These are phyloP conservation scores for Leishmania braziliensis DNA, from an alignment of 208 protist genomes.

Conservation along the genomic window DNA sequence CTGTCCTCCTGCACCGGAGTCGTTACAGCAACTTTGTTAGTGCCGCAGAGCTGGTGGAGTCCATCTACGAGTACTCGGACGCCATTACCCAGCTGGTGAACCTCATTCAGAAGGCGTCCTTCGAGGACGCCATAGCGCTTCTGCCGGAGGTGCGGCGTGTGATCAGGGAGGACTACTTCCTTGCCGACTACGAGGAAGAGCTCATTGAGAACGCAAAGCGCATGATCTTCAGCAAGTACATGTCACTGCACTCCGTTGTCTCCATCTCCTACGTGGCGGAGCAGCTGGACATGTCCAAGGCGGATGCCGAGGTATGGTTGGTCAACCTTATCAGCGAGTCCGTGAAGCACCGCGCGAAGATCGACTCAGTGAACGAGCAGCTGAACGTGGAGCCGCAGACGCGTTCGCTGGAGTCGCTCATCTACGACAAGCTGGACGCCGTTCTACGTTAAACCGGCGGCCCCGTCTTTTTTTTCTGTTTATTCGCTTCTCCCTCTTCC, in stretches of 20 bases:
- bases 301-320: conserved; percentile 90
- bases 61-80: conserved; percentile 89
- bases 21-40: conserved; percentile 71
- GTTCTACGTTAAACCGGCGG: conserved; percentile 25
- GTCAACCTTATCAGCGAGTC: conserved; percentile 91
- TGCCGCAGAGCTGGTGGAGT: conserved; percentile 62
- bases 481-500: background rate
- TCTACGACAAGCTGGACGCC: conserved; percentile 80
- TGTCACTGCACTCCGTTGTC: conserved; percentile 84
- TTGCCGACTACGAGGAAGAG: conserved; percentile 68
- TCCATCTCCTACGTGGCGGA: conserved; percentile 87
- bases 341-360: conserved; percentile 87
- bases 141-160: conserved; percentile 70
- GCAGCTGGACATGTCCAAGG: conserved; percentile 64
- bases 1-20: conserved; percentile 80
- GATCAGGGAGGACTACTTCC: conserved; percentile 84
- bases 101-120: conserved; percentile 71
- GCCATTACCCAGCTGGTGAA: conserved; percentile 79
- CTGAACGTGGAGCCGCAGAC: conserved; percentile 81
- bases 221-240: conserved; percentile 90
- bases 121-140: conserved; percentile 79
- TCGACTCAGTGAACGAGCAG: conserved; percentile 89
- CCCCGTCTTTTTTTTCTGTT: background rate
- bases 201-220: conserved; percentile 76
- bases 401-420: conserved; percentile 67